Conservation (phyloP, 805 yeast species). For the Candida michaelii region DNA sequence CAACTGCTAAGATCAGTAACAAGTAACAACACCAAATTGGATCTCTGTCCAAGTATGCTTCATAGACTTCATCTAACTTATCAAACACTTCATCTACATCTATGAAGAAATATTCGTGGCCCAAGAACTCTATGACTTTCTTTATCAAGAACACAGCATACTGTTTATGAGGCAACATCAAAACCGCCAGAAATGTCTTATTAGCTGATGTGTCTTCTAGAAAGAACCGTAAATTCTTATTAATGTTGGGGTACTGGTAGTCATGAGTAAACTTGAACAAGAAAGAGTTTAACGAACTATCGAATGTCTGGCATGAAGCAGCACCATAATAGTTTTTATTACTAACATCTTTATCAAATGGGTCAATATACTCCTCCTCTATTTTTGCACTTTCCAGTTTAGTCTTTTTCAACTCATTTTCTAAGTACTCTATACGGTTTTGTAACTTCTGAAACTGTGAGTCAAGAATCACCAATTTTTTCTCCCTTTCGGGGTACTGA, state of each 20-base stretch:
- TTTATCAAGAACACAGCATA: constrained; percentile 10
- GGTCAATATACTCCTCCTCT: constrained; percentile 9
- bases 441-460: constrained; percentile 13
- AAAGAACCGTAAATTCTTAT: constrained; percentile 3
- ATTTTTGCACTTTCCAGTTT: background rate
- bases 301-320: constrained; percentile 12
- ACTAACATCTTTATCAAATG: constrained; percentile 8
- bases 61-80: constrained; percentile 9
- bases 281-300: constrained; percentile 11
- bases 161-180: constrained; percentile 14
- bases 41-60: constrained; percentile 6
- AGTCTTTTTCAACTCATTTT: constrained; percentile 7
- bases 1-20: constrained; percentile 11
- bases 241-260: background rate
- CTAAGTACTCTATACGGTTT: constrained; percentile 9
- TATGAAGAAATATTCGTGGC: constrained; percentile 10
- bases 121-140: constrained; percentile 12
- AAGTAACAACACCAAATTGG: constrained; percentile 12
- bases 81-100: constrained; percentile 8
- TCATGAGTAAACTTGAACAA: constrained; percentile 10
- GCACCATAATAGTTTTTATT: constrained; percentile 8
- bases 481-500: constrained; percentile 13
- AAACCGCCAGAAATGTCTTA: constrained; percentile 7
- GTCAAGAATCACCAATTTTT: constrained; percentile 11
- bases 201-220: constrained; percentile 5